Base-by-base conservation (phyloP, 768 basidiomycete species). In the Leccinum aurantiacum region DNA sequence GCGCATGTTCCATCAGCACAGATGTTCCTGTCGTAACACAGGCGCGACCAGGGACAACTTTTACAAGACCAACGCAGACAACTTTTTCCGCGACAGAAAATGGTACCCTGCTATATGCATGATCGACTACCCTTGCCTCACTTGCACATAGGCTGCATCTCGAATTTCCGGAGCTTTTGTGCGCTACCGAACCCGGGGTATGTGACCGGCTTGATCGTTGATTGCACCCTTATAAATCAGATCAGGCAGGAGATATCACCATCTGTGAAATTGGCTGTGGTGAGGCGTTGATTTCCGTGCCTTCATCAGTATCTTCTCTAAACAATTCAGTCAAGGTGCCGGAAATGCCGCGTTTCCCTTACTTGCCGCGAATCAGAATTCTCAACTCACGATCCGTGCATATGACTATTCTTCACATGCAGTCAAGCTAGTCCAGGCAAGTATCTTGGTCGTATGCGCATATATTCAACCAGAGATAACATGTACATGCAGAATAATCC, bases 321-420 rank as follows among this genome's bases (percentile, higher is more conserved):
- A 63, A 53, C 1, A n/a, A 44, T 29, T 6, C 13, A 63, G 59
- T 57, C 60, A 63, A 92, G 95, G 96, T 46, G 93, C 93, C 19
- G 97, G 97, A n/a, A 97, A 96, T 70, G 89, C 94, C 6, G 84
- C 94, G 1, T 97, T 95, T 68, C 97, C 97, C 0, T 78, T 99
- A 2, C 79, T 97, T 22, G 77, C 84, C n/a, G 75, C 83, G 33
- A 98, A 98, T 69, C 74, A 84, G 66, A 99, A 99, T 71, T 87
- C 92, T 0, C 71, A 83, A 0, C 82, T 98, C 7, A 71, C 72
- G 8, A 76, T 98, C 15, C 81, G 83, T 38, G 95, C 95, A 0
- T 95, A 91, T 66, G 97, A 99, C 74, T 99, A 95, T 71, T 91
- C 96, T 0, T 79, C 80, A 10, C 88, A 91, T 66, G 97, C 97